These are phyloP conservation scores for Chimonanthus salicifolius DNA, from an alignment of 164 flowering plant species.

Conservation along the genomic window DNA sequence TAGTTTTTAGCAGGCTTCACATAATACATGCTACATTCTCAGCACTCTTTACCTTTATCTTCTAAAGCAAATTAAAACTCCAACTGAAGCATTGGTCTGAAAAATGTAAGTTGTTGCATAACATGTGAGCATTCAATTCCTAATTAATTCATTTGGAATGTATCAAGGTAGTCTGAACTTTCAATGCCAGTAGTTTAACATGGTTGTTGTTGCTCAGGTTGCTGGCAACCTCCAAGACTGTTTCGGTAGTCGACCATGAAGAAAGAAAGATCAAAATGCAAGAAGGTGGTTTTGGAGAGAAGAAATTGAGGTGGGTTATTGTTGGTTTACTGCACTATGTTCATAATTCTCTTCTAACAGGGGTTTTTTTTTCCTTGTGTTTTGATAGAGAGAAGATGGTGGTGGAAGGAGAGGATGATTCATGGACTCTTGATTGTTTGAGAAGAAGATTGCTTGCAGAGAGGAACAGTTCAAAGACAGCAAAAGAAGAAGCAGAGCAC, in stretches of 20 bases:
- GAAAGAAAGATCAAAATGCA: conserved; percentile 13
- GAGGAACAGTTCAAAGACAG: conserved; percentile 44
- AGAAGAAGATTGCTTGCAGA: too few relatives aligned
- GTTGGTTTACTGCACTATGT: conserved; percentile 3
- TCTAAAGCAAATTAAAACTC: background rate
- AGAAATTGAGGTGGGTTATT: conserved; percentile 36
- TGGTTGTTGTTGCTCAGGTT: conserved; percentile 2
- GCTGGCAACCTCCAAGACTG: conserved; percentile 2
- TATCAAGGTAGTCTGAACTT: background rate
- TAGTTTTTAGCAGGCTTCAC: background rate
- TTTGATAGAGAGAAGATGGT: too few relatives aligned
- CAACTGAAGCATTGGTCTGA: background rate
- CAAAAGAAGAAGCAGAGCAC: conserved; percentile 51
- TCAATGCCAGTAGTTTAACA: background rate
- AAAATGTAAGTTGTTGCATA: background rate
- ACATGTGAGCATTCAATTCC: background rate
- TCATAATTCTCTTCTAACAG: background rate
- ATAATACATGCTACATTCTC: background rate
- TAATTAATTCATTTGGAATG: background rate
- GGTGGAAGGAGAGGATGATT: too few relatives aligned
- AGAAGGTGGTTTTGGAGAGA: conserved; percentile 18
- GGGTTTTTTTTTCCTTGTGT: background rate
- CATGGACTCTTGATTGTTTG: too few relatives aligned
- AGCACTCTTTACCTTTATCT: too few relatives aligned
- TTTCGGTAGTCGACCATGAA: conserved; percentile 2